These are phyloP conservation scores for Auricularia cornea DNA, from an alignment of 768 basidiomycete species.

Conservation along the genomic window DNA sequence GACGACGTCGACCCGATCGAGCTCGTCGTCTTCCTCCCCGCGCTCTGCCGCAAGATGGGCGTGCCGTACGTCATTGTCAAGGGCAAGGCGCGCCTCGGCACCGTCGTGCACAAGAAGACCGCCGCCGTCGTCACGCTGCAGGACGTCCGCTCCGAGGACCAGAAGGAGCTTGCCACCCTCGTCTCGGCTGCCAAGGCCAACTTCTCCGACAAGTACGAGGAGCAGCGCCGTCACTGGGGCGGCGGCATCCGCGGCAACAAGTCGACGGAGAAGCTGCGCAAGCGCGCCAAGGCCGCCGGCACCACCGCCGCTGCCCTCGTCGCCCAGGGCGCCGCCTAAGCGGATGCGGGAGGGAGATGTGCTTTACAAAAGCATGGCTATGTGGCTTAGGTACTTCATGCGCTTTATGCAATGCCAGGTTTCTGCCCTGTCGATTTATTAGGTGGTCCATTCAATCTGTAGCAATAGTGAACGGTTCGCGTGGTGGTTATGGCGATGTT, in stretches of 20 bases:
- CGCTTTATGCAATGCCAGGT: too few species aligned
- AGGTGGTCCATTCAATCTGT: too few species aligned
- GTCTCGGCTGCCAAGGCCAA: slow-evolving; percentile 93
- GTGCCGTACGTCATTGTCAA: slow-evolving; percentile 98
- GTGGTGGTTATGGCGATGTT: too few species aligned
- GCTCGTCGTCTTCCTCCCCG: slow-evolving; percentile 96
- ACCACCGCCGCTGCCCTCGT: slow-evolving; percentile 36
- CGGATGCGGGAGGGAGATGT: too few species aligned
- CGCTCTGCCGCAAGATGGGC: slow-evolving; percentile 99
- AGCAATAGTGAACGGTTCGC: too few species aligned
- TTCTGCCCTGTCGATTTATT: too few species aligned
- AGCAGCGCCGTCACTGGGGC: slow-evolving; percentile 87
- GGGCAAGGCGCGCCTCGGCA: slow-evolving; percentile 95
- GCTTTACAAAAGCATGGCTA: too few species aligned
- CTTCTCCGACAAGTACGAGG: slow-evolving; percentile 94
- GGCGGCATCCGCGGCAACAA: slow-evolving; percentile 95
- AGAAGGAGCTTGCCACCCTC: slow-evolving; percentile 85
- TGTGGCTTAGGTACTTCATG: too few species aligned
- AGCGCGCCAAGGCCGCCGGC: slow-evolving; percentile 88
- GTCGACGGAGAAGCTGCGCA: slow-evolving; percentile 86
- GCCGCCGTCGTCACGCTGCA: slow-evolving; percentile 84
- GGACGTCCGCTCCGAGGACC: slow-evolving; percentile 93
- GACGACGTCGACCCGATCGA: slow-evolving; percentile 99
- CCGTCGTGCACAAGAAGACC: slow-evolving; percentile 98
- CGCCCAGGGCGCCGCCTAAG: not conserved